Evolutionary conservation across 805 yeast genomes (phyloP), one percentile per base, ranked within the genome.

Genomic region (Kodamaea lidongshanica): DNA sequence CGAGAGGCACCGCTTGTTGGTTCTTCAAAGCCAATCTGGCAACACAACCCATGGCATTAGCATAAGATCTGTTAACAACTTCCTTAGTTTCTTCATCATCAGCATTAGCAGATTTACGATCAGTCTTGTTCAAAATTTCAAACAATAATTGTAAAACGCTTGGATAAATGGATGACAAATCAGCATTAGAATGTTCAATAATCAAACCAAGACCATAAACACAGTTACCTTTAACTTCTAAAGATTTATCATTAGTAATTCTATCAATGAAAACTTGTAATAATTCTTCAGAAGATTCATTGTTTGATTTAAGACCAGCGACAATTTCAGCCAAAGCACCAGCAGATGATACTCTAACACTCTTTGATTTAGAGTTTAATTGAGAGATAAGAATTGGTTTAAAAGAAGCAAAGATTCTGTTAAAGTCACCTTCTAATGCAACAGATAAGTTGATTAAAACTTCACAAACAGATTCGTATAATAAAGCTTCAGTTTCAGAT

Each of bases 31-130:
- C 73, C 83, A 92, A 70, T 61, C 98, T 77, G 11, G 95, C 88
- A 35, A 88, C 95, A 72, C 97, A 92, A 25, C 98, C 98, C 57
- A 92, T 81, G 4, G 95, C 95, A 57, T 92, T 92, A 37, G 97
- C 96, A 44, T 74, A 76, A 5, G 94, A 77, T 64, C 95, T 73
- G 61, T 79, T 79, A 45, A 84, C 73, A 37, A 76, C 80, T 42
- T 86, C 95, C 48, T 72, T 72, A 19, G 84, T 69, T 55, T 82
- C 89, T 42, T 80, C 94, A 47, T 78, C 86, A 39, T 75, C 82
- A 29, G 48, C 48, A 34, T 65, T 74, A 33, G 61, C 72, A 34
- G 74, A 79, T 46, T 69, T 67, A 50, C 64, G 68, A 42, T 65
- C 67, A 26, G 67, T 61, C 61, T 81, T 82, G 56, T 73, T 77